These are phyloP conservation scores for Colletotrichum lentis DNA, from an alignment of 2,329 filamentous ascomycete genomes.

Conservation along the genomic window DNA sequence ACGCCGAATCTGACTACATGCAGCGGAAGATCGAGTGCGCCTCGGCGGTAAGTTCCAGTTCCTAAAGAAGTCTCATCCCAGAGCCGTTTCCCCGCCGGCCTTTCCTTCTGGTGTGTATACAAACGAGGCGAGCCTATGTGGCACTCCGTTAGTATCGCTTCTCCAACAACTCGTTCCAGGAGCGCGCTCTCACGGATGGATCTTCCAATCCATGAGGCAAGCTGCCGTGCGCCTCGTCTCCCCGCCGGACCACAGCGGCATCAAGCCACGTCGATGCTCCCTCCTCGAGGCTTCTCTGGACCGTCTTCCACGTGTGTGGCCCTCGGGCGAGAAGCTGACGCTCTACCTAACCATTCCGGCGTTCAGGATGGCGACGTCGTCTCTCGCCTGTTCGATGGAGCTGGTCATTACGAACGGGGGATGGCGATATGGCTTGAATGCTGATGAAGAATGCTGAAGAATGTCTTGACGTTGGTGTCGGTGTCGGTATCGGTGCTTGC, in stretches of 20 bases:
- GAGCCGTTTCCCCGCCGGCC: constrained; percentile 9
- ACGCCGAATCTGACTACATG: constrained; percentile 10
- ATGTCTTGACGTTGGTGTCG: not conserved
- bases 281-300: constrained; percentile 51
- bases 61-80: constrained; percentile 39
- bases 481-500: not conserved
- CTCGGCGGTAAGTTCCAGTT: constrained; percentile 39
- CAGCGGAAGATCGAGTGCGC: constrained; percentile 34
- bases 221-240: constrained; percentile 58
- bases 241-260: constrained; percentile 54
- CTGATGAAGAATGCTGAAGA: not conserved
- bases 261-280: constrained; percentile 58
- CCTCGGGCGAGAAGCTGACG: constrained; percentile 42
- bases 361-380: constrained; percentile 52
- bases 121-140: constrained; percentile 42
- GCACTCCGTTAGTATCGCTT: not conserved
- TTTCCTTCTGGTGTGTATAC: constrained; percentile 36
- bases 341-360: constrained; percentile 43
- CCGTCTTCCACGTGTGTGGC: constrained; percentile 52
- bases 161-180: not conserved
- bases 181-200: constrained; percentile 51
- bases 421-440: no score
- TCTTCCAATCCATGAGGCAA: constrained; percentile 57
- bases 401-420: constrained; percentile 19
- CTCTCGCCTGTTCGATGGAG: constrained; percentile 17